A percentile compares a stretch with the other conserved stretches of the same genome.
Conservation (phyloP, 2,329 filamentous ascomycete species). For the Ascochyta fabae region DNA sequence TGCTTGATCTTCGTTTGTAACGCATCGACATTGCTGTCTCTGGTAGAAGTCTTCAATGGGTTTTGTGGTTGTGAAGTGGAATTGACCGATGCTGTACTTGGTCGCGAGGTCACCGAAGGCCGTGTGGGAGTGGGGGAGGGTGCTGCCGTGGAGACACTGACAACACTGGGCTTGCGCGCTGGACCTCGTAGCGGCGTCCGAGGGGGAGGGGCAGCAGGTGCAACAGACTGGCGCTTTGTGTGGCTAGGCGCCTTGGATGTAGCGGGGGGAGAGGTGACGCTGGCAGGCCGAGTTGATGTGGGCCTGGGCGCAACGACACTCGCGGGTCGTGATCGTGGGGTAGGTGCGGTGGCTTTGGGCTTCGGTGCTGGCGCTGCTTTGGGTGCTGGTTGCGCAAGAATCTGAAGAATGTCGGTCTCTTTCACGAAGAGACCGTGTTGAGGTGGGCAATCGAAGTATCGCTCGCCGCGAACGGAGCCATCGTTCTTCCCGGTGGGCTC, state of each 20-base stretch:
- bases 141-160: constrained; percentile 18
- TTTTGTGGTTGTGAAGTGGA: constrained; percentile 18
- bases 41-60: constrained; percentile 20
- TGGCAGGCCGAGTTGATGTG: constrained; percentile 20
- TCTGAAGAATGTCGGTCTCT: constrained; percentile 68
- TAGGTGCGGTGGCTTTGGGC: constrained; percentile 20
- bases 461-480: constrained; percentile 83
- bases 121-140: constrained; percentile 13
- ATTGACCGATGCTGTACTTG: constrained; percentile 21
- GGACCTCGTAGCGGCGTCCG: constrained; percentile 21
- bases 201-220: constrained; percentile 21
- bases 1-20: constrained; percentile 86
- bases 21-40: constrained; percentile 68
- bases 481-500: constrained; percentile 89
- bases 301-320: constrained; percentile 29
- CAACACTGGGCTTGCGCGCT: constrained; percentile 29
- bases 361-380: constrained; percentile 17
- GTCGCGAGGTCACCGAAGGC: constrained; percentile 14
- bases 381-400: constrained; percentile 55
- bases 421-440: constrained; percentile 86
- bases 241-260: constrained; percentile 8
- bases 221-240: constrained; percentile 32
- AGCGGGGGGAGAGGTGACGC: constrained; percentile 17
- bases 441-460: constrained; percentile 82
- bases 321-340: constrained; percentile 30